Conservation (phyloP, 192 early-diverging fungal genomes). For the Spizellomyces punctatus region DNA sequence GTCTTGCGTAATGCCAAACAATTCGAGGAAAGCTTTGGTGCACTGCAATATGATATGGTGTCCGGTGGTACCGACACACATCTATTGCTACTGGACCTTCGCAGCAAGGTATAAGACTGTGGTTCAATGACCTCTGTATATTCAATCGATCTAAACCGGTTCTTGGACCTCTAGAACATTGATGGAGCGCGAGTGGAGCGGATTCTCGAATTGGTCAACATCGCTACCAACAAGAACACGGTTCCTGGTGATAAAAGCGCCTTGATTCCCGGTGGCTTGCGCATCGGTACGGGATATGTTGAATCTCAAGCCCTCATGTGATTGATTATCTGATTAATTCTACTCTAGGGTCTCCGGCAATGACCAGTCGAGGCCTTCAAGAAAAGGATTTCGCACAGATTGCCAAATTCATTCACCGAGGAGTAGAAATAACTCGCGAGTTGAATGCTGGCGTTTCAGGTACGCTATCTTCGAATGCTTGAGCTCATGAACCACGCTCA, state of each 20-base stretch:
- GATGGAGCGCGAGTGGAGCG: constrained; percentile 97
- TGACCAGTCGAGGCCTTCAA: constrained; percentile 90
- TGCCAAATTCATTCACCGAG: constrained; percentile 84
- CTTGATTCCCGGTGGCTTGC: constrained; percentile 89
- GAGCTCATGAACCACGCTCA: neutral
- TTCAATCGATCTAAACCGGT: neutral
- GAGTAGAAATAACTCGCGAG: constrained; percentile 78
- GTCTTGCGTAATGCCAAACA: constrained; percentile 89
- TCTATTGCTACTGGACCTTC: constrained; percentile 86
- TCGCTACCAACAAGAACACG: constrained; percentile 99
- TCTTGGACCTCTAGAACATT: constrained; percentile 58
- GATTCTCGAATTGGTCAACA: constrained; percentile 93
- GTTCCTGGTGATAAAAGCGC: constrained; percentile 96
- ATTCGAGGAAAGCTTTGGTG: constrained; percentile 76
- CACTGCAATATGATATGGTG: constrained; percentile 79
- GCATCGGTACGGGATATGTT: constrained; percentile 68
- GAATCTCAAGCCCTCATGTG: neutral
- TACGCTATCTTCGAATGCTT: neutral
- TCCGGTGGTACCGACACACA: constrained; percentile 96
- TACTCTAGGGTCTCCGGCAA: constrained; percentile 74
- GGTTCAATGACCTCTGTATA: constrained; percentile 2
- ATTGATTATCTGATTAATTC: neutral
- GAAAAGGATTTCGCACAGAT: constrained; percentile 90
- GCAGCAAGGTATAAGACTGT: constrained; percentile 54
- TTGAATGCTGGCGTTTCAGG: constrained; percentile 64